phyloP scores from a whole-genome alignment of 2,329 filamentous ascomycete species.

The Hypomyces rosellus region DNA sequence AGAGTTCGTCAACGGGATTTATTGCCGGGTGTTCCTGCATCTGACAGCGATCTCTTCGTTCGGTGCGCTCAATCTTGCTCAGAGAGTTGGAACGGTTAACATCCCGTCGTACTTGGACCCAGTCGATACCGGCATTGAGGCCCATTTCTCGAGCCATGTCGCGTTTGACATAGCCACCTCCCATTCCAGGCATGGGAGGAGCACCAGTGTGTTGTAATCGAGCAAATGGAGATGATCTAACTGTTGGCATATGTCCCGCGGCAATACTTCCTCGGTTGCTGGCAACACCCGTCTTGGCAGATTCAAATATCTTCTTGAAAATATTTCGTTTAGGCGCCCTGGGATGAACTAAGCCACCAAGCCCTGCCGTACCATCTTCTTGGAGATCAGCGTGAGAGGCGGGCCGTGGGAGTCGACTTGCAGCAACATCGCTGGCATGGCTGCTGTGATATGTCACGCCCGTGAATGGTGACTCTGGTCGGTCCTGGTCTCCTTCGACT shows the following conservation, averaged over 20 bases:
- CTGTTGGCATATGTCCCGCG: slow-evolving; percentile 38
- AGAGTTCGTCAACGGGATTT: slow-evolving; percentile 82
- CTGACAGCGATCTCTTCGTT: slow-evolving; percentile 82
- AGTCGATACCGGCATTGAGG: slow-evolving; percentile 61
- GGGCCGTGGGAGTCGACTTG: slow-evolving; percentile 37
- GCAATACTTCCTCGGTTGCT: slow-evolving; percentile 82
- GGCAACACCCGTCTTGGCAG: slow-evolving; percentile 88
- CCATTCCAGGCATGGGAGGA: slow-evolving; percentile 40
- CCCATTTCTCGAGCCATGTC: slow-evolving; percentile 66
- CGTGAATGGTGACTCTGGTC: slow-evolving; percentile 61
- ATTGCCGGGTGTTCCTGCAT: slow-evolving; percentile 90
- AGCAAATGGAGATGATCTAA: slow-evolving; percentile 37
- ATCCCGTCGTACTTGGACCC: slow-evolving; percentile 96
- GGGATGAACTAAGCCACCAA: slow-evolving; percentile 73
- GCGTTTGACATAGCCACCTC: slow-evolving; percentile 31
- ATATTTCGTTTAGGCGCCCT: slow-evolving; percentile 81
- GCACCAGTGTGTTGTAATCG: slow-evolving; percentile 35
- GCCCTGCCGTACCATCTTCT: slow-evolving; percentile 59
- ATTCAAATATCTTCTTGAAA: slow-evolving; percentile 92
- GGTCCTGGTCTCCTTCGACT: slow-evolving; percentile 47
- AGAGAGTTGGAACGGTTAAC: slow-evolving; percentile 93
- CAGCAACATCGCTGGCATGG: slow-evolving; percentile 54
- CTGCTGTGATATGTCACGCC: slow-evolving; percentile 89
- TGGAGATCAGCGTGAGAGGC: slow-evolving; percentile 61
- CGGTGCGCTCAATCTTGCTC: slow-evolving; percentile 78